Conservation (phyloP, 306 rosid genomes). For the Citrullus amarus region DNA sequence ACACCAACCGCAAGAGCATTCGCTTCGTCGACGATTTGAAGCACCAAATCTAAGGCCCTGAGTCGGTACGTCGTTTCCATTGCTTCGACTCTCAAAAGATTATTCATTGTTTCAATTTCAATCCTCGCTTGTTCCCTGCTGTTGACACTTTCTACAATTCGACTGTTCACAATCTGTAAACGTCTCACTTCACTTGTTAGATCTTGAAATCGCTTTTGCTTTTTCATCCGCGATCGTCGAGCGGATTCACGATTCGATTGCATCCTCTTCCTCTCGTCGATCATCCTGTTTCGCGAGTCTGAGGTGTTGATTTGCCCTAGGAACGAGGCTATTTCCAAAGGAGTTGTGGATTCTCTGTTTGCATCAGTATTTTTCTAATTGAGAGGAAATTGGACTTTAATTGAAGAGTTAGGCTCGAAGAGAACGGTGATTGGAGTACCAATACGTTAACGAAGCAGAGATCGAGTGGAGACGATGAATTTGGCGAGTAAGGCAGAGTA, state of each 20-base stretch:
- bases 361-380: background rate
- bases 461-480: background rate
- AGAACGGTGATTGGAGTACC: background rate
- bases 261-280: conserved; percentile 81
- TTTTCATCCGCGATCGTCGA: conserved; percentile 69
- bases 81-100: conserved; percentile 43
- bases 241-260: conserved; percentile 85
- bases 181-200: conserved; percentile 33
- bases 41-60: conserved; percentile 40
- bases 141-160: conserved; percentile 23
- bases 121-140: conserved; percentile 31
- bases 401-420: background rate
- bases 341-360: background rate
- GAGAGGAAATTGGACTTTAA: too few species aligned
- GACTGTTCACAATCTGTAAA: conserved; percentile 33
- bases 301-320: conserved; percentile 40
- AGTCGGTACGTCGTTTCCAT: conserved; percentile 52
- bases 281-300: conserved; percentile 8
- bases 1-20: conserved; percentile 43
- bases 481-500: background rate
- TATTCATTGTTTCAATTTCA: conserved; percentile 34
- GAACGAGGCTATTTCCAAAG: conserved; percentile 27
- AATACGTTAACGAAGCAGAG: background rate
- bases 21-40: conserved; percentile 49
- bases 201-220: conserved; percentile 71